Evolutionary conservation across 169 alveolate species (phyloP), one percentile per base, ranked within the genome.

Genomic region (Perkinsus marinus): DNA sequence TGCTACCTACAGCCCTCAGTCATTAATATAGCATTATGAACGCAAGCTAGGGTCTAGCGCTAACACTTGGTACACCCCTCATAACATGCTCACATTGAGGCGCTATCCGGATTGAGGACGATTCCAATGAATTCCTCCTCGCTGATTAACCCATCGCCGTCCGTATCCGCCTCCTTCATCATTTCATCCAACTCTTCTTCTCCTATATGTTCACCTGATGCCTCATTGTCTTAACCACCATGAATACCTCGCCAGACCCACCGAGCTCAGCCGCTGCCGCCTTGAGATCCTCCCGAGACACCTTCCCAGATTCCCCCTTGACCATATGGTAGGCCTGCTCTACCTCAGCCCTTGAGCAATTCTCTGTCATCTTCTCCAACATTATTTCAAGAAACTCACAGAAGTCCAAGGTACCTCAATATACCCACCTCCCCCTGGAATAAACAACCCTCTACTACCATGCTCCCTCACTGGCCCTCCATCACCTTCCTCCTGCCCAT

Each of bases 161-260:
- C 99, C 92, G 98, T 94, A 91, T 98, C 99, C 46, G 99, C 99
- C 95, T 98, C 99, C 92, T 97, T 98, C 89, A 98, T 98, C 99
- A 98, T 98, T 96, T 96, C 98, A 92, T 96, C 95, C 89, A 98
- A 94, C 94, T 98, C 99, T 91, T 98, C 99, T 91, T 97, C 99
- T 47, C 99, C 95, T 96, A 98, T 97, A 91, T 95, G 97, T 92
- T 98, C 99, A 47, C 99, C 99, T 90, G 39, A 79, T 2, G 39
- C 39, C 91, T 38, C 37, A 17, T 0, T 39, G 34, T 13, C 37
- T 17, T 17, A 38, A 22, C 37, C 26, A 13, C 37, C 39, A n/a
- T n/a, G n/a, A n/a, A n/a, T n/a, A n/a, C n/a, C 68, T 7, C 22
- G 39, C n/a, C 37, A 39, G 39, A 5, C 17, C 26, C 41, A 90